A percentile compares a stretch with the other conserved stretches of the same genome.
Conservation (phyloP, 2,329 filamentous ascomycete species). For the Diaporthe sp. region DNA sequence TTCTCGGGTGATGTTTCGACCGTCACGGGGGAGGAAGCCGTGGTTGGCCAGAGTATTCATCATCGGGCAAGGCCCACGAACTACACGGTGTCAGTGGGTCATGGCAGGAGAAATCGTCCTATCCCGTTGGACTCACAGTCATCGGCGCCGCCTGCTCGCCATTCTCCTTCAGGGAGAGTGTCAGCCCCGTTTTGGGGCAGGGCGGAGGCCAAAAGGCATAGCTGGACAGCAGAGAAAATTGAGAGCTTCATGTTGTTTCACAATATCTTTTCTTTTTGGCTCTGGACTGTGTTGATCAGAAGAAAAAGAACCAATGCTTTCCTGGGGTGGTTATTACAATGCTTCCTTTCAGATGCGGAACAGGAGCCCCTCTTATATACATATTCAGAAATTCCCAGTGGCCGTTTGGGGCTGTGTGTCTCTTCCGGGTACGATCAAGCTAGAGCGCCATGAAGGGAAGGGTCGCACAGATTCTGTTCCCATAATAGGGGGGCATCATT, state of each 20-base stretch:
- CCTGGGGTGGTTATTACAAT: neutral
- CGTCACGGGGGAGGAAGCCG: constrained; percentile 60
- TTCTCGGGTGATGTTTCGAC: constrained; percentile 55
- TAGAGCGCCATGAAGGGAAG: neutral
- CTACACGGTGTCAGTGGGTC: constrained; percentile 40
- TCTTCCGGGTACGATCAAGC: neutral
- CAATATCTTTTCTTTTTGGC: neutral
- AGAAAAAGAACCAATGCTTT: neutral
- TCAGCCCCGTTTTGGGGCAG: neutral
- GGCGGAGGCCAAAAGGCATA: neutral
- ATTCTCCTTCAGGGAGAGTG: constrained; percentile 15
- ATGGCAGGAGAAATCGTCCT: neutral
- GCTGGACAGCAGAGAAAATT: neutral
- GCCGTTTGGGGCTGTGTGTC: constrained; percentile 1
- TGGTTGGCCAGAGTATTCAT: constrained; percentile 66
- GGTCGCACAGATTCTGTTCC: constrained; percentile 1
- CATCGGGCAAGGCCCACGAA: constrained; percentile 62
- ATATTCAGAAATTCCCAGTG: neutral
- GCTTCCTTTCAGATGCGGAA: neutral
- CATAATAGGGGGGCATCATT: constrained; percentile 11
- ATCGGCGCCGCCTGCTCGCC: constrained; percentile 16
- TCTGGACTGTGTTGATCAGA: neutral
- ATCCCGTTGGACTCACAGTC: neutral
- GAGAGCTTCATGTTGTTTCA: constrained; percentile 9
- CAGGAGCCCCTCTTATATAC: neutral